These are phyloP conservation scores for Nakazawaea holstii DNA, from an alignment of 805 yeast species.

Conservation along the genomic window DNA sequence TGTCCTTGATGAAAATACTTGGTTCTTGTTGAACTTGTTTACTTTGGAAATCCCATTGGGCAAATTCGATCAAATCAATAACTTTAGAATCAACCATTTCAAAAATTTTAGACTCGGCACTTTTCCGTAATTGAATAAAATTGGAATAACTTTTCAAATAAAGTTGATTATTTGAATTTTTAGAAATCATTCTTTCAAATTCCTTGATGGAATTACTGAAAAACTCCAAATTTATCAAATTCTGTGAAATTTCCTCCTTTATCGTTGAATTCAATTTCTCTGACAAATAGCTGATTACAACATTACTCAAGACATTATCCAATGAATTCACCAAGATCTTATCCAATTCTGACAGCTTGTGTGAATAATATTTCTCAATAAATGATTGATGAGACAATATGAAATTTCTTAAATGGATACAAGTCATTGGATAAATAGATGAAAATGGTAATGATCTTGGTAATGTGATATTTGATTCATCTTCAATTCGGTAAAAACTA, in stretches of 20 bases:
- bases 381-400: conserved; percentile 62
- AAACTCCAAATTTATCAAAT: conserved; percentile 81
- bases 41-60: conserved; percentile 82
- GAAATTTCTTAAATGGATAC: conserved; percentile 66
- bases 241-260: conserved; percentile 88
- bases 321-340: conserved; percentile 54
- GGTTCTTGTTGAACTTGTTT: conserved; percentile 50
- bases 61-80: conserved; percentile 73
- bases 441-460: conserved; percentile 81
- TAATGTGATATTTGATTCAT: conserved; percentile 37
- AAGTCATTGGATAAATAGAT: conserved; percentile 79
- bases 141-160: conserved; percentile 35
- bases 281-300: conserved; percentile 60
- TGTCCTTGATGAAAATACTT: conserved; percentile 69
- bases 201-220: conserved; percentile 72
- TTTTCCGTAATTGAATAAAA: conserved; percentile 55
- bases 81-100: conserved; percentile 78
- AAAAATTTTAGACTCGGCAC: conserved; percentile 77
- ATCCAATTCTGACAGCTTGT: conserved; percentile 56
- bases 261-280: conserved; percentile 62
- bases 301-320: conserved; percentile 62
- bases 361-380: conserved; percentile 56
- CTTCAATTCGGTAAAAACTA: conserved; percentile 58
- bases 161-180: conserved; percentile 30
- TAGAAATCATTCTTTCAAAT: conserved; percentile 42